phyloP scores from a whole-genome alignment of 148 eudicot genomes.

The Arbutus unedo region DNA sequence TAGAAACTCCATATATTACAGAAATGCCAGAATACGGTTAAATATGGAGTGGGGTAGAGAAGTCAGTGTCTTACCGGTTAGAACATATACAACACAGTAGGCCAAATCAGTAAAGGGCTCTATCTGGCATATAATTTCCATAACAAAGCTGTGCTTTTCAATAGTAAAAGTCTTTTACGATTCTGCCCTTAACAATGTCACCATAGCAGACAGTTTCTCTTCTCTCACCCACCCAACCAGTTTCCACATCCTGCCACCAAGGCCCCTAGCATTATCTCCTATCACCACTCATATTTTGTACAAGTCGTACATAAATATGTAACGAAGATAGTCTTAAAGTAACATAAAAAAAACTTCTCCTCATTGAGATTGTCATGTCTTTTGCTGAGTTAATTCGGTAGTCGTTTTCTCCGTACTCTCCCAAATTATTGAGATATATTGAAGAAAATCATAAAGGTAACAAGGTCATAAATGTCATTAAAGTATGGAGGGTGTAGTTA shows the following conservation, averaged over 20 bases:
- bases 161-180: background rate
- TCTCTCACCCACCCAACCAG: background rate
- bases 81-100: background rate
- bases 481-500: background rate
- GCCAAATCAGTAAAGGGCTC: background rate
- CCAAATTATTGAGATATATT: background rate
- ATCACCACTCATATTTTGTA: background rate
- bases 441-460: background rate
- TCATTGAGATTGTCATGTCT: background rate
- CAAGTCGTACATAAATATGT: too few species aligned
- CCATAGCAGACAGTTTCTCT: background rate
- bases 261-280: background rate
- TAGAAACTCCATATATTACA: background rate
- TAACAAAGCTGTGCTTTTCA: too few species aligned
- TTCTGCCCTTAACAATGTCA: background rate
- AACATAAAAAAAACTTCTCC: background rate
- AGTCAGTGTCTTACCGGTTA: background rate
- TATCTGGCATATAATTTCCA: too few species aligned
- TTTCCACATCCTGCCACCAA: background rate
- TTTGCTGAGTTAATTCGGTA: background rate
- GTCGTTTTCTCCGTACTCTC: background rate
- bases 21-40: background rate
- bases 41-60: background rate
- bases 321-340: too few species aligned
- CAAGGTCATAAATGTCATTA: background rate